Conservation (phyloP, 441 rosid species). For the Euphorbia schlechtendalii region DNA sequence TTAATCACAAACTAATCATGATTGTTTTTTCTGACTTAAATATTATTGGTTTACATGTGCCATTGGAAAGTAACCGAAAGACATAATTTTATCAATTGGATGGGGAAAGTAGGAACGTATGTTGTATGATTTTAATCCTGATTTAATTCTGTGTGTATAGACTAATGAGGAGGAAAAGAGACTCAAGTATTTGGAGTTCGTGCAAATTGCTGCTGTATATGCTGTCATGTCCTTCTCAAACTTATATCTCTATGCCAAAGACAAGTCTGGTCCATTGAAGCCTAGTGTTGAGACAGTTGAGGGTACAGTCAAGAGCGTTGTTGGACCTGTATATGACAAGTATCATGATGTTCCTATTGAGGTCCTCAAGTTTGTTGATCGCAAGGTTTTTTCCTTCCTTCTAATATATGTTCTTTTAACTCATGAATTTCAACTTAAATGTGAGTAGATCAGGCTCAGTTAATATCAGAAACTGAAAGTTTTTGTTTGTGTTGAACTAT, state of each 20-base stretch:
- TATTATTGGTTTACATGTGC: too few species aligned
- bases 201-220: slow-evolving; percentile 70
- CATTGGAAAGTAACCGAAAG: not conserved
- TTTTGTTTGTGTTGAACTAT: not conserved
- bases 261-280: slow-evolving; percentile 77
- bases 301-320: slow-evolving; percentile 79
- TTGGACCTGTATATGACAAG: slow-evolving; percentile 72
- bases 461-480: not conserved
- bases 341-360: slow-evolving; percentile 68
- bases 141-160: slow-evolving; percentile 15
- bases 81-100: not conserved
- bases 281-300: slow-evolving; percentile 82
- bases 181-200: slow-evolving; percentile 77
- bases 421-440: not conserved
- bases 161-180: slow-evolving; percentile 44
- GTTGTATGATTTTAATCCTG: not conserved
- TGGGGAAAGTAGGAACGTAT: not conserved
- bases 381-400: slow-evolving; percentile 42
- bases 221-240: slow-evolving; percentile 45
- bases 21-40: not conserved
- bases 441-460: not conserved
- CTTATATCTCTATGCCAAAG: slow-evolving; percentile 73
- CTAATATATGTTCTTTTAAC: not conserved
- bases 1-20: not conserved
- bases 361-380: slow-evolving; percentile 74